Evolutionary conservation across 768 basidiomycete genomes (phyloP).

Genomic region (Leccinellum albellum): DNA sequence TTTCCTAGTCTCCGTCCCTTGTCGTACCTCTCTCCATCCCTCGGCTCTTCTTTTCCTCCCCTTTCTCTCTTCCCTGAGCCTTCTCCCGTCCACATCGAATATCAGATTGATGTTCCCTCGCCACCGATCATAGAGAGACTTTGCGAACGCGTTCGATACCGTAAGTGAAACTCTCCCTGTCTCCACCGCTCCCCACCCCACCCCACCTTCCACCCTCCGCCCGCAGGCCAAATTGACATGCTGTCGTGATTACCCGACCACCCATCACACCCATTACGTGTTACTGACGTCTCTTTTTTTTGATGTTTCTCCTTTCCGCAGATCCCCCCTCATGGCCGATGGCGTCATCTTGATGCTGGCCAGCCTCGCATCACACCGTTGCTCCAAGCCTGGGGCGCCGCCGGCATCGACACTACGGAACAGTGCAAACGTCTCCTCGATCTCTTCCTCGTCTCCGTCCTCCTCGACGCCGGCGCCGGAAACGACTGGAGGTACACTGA

Average conservation of each 20-base stretch:
- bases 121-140: constrained; percentile 63
- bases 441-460: constrained; percentile 84
- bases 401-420: constrained; percentile 47
- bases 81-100: constrained; percentile 5
- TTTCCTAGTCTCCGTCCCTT: not conserved
- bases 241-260: not conserved
- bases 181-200: not conserved
- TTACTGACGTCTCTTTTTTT: not conserved
- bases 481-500: constrained; percentile 77
- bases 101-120: not conserved
- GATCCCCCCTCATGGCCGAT: constrained; percentile 87
- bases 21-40: not conserved
- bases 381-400: constrained; percentile 51
- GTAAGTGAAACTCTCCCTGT: constrained; percentile 38
- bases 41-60: not conserved
- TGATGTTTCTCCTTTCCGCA: constrained; percentile 30
- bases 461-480: constrained; percentile 94
- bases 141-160: constrained; percentile 59
- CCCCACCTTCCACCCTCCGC: constrained; percentile 6
- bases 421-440: constrained; percentile 76
- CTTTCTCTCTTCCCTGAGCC: not conserved
- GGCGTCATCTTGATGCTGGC: constrained; percentile 82
- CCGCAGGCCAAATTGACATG: not conserved
- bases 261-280: constrained; percentile 2
- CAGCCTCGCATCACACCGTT: constrained; percentile 59